phyloP scores from a whole-genome alignment of 2,329 filamentous ascomycete genomes.

The Pseudocercospora macadamiae region DNA sequence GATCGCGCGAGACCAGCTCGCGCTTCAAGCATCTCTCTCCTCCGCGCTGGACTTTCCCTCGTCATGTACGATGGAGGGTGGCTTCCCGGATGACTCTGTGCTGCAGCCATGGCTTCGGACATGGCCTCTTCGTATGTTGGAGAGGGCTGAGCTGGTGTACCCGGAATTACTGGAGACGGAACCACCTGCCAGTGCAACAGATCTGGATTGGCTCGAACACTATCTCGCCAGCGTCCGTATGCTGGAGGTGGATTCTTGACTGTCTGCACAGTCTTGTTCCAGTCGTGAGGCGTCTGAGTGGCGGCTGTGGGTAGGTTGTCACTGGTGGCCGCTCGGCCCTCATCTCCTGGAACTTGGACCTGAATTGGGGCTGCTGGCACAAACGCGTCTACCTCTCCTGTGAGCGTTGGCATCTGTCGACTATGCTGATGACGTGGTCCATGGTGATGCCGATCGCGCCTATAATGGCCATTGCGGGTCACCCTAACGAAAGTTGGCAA shows the following conservation, averaged over 20 bases:
- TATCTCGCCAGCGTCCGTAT: conserved; percentile 83
- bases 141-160: conserved; percentile 31
- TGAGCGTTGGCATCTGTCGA: conserved; percentile 22
- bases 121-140: conserved; percentile 38
- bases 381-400: conserved; percentile 51
- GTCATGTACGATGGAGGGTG: conserved; percentile 35
- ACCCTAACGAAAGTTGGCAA: conserved; percentile 23
- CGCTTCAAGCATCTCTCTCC: conserved; percentile 28
- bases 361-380: conserved; percentile 74
- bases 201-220: conserved; percentile 80
- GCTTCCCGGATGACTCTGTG: conserved; percentile 15
- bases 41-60: conserved; percentile 31
- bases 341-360: conserved; percentile 68
- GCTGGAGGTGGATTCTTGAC: conserved; percentile 67
- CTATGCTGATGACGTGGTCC: conserved; percentile 46
- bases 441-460: conserved; percentile 26
- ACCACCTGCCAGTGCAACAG: conserved; percentile 70
- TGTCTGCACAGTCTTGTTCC: conserved; percentile 28
- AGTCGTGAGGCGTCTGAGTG: conserved; percentile 36
- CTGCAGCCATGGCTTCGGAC: conserved; percentile 32
- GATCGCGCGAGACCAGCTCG: conserved; percentile 27
- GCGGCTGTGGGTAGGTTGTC: conserved; percentile 26
- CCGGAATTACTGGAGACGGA: conserved; percentile 28
- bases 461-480: conserved; percentile 21
- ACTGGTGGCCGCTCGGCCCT: conserved; percentile 34